Evolutionary conservation across 352 stramenopile genomes (phyloP).

Genomic region (Globisporangium perplexum): DNA sequence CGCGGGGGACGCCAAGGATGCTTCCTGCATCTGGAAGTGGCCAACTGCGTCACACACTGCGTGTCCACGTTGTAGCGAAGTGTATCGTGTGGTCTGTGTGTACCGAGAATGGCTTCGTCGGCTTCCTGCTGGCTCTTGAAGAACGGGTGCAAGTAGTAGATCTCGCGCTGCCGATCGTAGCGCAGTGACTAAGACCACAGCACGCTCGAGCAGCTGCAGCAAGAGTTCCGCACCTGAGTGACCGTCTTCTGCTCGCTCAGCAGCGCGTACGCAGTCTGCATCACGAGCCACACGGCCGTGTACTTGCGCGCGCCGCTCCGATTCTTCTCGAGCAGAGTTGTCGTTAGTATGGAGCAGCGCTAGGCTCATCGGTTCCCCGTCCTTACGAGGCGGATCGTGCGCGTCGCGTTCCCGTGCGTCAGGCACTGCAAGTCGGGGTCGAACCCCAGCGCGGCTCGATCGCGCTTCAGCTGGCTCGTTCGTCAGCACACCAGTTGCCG

Average conservation of each 20-base stretch:
- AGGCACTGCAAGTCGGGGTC: constrained; percentile 46
- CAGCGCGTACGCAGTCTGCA: constrained; percentile 71
- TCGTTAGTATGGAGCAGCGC: not conserved
- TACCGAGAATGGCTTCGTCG: constrained; percentile 81
- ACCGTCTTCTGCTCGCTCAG: constrained; percentile 73
- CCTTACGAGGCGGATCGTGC: constrained; percentile 53
- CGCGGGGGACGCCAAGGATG: constrained; percentile 62
- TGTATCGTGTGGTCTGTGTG: not conserved
- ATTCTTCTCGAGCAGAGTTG: constrained; percentile 20
- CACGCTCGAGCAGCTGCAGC: not conserved
- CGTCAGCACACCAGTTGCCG: not conserved
- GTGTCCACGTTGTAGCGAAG: not conserved
- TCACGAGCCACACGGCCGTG: constrained; percentile 74
- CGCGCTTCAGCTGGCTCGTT: constrained; percentile 43
- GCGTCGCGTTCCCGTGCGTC: constrained; percentile 48
- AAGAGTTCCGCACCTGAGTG: constrained; percentile 43
- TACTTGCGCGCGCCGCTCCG: constrained; percentile 68
- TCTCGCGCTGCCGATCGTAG: constrained; percentile 37
- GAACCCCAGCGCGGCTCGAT: constrained; percentile 48
- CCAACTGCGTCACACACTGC: not conserved
- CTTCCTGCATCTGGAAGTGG: constrained; percentile 76
- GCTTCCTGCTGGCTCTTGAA: constrained; percentile 77
- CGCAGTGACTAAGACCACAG: not conserved
- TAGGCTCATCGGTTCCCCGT: not conserved
- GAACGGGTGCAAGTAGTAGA: constrained; percentile 85